A percentile compares a stretch with the other conserved stretches of the same genome.
Conservation (phyloP, 306 rosid genomes). For the Alnus glutinosa region DNA sequence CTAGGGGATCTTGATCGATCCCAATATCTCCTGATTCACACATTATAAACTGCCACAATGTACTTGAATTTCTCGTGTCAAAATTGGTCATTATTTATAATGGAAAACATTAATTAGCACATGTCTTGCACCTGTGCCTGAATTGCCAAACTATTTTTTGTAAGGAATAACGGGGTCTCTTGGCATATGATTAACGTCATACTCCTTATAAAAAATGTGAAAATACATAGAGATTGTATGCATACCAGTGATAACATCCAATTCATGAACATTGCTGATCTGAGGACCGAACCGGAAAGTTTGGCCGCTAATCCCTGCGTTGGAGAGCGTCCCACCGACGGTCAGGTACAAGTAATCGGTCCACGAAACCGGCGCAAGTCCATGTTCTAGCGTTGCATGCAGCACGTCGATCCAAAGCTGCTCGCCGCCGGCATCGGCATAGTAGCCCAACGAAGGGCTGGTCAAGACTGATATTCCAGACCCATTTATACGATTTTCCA, state of each 20-base stretch:
- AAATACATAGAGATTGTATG: background rate
- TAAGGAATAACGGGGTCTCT: too few relatives aligned
- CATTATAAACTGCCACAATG: too few relatives aligned
- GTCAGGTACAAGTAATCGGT: constrained; percentile 71
- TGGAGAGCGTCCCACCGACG: constrained; percentile 86
- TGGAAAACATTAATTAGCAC: too few relatives aligned
- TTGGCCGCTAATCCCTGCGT: constrained; percentile 95
- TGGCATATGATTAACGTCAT: too few relatives aligned
- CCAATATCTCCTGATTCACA: too few relatives aligned
- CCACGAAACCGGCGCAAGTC: constrained; percentile 74
- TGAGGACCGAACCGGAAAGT: constrained; percentile 80
- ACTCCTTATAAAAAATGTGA: too few relatives aligned
- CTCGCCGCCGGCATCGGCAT: constrained; percentile 80
- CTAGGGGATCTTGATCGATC: too few relatives aligned
- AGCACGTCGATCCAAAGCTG: constrained; percentile 79
- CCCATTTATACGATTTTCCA: constrained; percentile 27
- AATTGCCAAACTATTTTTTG: too few relatives aligned
- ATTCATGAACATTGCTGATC: constrained; percentile 62
- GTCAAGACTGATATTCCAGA: constrained; percentile 34
- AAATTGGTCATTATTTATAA: too few relatives aligned
- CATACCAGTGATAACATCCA: constrained; percentile 78
- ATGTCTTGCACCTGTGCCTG: too few relatives aligned
- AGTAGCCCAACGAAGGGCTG: constrained; percentile 27
- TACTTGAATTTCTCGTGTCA: too few relatives aligned
- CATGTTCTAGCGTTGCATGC: constrained; percentile 44